phyloP scores from a whole-genome alignment of 331 rosid species.

The Rosa hybrid region DNA sequence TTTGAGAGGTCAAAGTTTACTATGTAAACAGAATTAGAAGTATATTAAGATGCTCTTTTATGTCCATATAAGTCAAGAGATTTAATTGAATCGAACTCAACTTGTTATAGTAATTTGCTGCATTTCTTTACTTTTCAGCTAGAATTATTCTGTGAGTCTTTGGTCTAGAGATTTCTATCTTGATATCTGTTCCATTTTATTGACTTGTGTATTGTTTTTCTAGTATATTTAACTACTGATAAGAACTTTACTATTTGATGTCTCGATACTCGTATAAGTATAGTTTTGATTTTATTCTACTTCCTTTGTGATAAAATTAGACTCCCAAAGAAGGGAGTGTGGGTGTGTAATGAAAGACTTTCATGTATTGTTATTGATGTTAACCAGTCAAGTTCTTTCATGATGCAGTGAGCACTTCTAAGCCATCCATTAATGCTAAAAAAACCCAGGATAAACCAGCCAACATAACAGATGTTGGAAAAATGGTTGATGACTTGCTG shows the following conservation, averaged over 20 bases:
- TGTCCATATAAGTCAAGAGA: neutral
- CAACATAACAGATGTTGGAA: slow-evolving; percentile 58
- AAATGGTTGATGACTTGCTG: slow-evolving; percentile 74
- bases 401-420: slow-evolving; percentile 48
- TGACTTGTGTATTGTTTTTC: neutral
- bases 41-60: neutral
- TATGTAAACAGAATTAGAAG: neutral
- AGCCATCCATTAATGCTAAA: slow-evolving; percentile 42
- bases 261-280: neutral
- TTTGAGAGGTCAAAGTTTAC: neutral
- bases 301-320: neutral
- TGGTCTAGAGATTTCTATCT: neutral
- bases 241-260: neutral
- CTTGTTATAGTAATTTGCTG: neutral
- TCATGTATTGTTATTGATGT: neutral
- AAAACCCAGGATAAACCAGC: slow-evolving; percentile 49
- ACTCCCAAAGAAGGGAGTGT: neutral
- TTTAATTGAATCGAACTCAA: neutral
- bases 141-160: neutral
- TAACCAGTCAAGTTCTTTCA: neutral
- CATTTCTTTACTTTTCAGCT: neutral
- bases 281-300: neutral
- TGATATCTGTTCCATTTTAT: neutral
- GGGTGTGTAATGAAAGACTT: neutral
- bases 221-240: neutral